Conservation (phyloP, 192 early-diverging fungal genomes). For the Coemansia sp. region DNA sequence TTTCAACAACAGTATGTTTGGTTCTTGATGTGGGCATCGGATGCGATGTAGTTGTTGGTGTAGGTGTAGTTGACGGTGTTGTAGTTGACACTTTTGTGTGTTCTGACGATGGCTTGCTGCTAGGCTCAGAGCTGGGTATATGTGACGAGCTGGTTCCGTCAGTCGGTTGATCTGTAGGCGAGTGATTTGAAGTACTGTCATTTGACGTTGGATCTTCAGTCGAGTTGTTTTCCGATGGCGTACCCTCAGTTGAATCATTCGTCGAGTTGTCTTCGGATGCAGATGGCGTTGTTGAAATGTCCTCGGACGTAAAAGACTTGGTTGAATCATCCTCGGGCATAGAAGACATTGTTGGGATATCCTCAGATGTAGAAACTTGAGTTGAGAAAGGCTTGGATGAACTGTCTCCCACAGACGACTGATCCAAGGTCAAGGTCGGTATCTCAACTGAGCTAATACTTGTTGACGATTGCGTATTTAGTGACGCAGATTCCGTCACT, state of each 20-base stretch:
- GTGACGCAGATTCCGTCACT: not conserved
- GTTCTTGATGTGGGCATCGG: not conserved
- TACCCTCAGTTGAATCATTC: not conserved
- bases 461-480: not conserved
- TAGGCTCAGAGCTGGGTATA: not conserved
- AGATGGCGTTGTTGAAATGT: too few relatives aligned
- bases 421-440: not conserved
- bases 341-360: too few relatives aligned
- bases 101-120: not conserved
- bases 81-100: too few relatives aligned
- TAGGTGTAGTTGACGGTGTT: not conserved
- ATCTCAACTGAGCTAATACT: not conserved
- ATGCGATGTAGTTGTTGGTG: not conserved
- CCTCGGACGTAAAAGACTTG: too few relatives aligned
- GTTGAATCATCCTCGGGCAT: too few relatives aligned
- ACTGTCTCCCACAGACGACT: not conserved
- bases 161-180: not conserved
- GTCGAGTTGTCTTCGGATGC: not conserved
- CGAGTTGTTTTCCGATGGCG: not conserved
- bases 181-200: not conserved
- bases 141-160: not conserved
- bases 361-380: not conserved
- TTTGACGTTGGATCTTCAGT: not conserved
- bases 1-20: slow-evolving; percentile 27
- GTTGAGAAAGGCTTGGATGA: not conserved